Percentiles rank a stretch among this genome's conserved stretches.
phyloP scores from a whole-genome alignment of 1,284 basidiomycete species.

The Chalciporus sp. region DNA sequence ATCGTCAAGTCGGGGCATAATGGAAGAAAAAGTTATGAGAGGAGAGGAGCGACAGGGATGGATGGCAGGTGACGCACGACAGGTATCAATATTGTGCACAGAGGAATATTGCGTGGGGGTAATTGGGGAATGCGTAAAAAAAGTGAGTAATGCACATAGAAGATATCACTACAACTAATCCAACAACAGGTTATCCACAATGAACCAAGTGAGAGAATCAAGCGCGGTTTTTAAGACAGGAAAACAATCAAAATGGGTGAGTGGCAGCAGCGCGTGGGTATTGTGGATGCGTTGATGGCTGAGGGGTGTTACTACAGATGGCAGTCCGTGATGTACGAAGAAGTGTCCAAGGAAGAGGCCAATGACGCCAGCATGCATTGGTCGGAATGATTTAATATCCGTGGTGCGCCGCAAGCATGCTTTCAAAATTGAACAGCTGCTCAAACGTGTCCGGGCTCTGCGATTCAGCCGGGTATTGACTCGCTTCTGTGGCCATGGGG shows the following conservation, averaged over 20 bases:
- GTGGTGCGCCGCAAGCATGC: conserved; percentile 33
- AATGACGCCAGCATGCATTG: conserved; percentile 42
- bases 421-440: conserved; percentile 36
- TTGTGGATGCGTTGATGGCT: conserved; percentile 29
- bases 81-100: conserved; percentile 11
- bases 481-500: conserved; percentile 27
- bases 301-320: conserved; percentile 32
- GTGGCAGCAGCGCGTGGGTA: conserved; percentile 34
- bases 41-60: neutral
- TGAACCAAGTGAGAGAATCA: conserved; percentile 25
- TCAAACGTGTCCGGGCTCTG: conserved; percentile 35
- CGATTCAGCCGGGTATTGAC: conserved; percentile 29
- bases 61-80: conserved; percentile 29
- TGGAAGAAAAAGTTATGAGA: conserved; percentile 10
- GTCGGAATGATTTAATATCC: conserved; percentile 32
- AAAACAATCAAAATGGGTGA: conserved; percentile 12
- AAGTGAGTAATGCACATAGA: conserved; percentile 35
- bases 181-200: conserved; percentile 40
- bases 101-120: conserved; percentile 5
- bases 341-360: conserved; percentile 31
- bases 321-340: conserved; percentile 25
- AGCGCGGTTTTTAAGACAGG: conserved; percentile 18
- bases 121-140: conserved; percentile 10
- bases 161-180: conserved; percentile 37
- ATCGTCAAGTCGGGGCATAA: conserved; percentile 36